phyloP scores from a whole-genome alignment of 495 filamentous ascomycete species.

The Hapsidospora chrysogenum region DNA sequence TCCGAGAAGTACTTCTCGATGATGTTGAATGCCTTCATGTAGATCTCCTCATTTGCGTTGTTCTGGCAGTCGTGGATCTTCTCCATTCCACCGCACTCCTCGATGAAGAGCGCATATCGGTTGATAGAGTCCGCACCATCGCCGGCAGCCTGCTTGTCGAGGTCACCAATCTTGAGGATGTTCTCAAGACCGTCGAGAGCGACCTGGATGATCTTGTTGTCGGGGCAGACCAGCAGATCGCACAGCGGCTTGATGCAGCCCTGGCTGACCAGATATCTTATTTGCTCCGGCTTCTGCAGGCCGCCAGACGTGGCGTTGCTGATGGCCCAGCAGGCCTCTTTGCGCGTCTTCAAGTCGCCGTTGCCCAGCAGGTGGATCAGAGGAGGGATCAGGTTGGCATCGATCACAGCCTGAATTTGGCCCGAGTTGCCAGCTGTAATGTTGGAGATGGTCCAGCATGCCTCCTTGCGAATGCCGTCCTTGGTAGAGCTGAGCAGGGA shows the following conservation, averaged over 20 bases:
- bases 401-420: constrained; percentile 94
- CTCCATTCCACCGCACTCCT: constrained; percentile 98
- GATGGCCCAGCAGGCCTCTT: constrained; percentile 99
- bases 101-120: constrained; percentile 93
- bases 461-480: constrained; percentile 98
- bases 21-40: constrained; percentile 99
- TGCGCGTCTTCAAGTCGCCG: constrained; percentile 97
- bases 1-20: constrained; percentile 99
- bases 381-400: constrained; percentile 91
- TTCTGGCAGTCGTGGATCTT: constrained; percentile 99
- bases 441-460: constrained; percentile 99
- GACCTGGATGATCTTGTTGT: constrained; percentile 99
- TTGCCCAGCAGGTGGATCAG: constrained; percentile 90
- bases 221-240: constrained; percentile 88
- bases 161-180: constrained; percentile 96
- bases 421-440: constrained; percentile 95
- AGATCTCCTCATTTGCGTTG: constrained; percentile 99
- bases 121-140: constrained; percentile 71
- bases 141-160: constrained; percentile 80
- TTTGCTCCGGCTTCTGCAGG: constrained; percentile 97
- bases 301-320: constrained; percentile 97
- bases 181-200: constrained; percentile 97
- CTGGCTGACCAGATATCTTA: constrained; percentile 79
- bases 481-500: constrained; percentile 90
- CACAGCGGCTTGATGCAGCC: constrained; percentile 97